Base-by-base conservation (phyloP, 2,329 filamentous ascomycete species). In the Talaromyces rugulosus region DNA sequence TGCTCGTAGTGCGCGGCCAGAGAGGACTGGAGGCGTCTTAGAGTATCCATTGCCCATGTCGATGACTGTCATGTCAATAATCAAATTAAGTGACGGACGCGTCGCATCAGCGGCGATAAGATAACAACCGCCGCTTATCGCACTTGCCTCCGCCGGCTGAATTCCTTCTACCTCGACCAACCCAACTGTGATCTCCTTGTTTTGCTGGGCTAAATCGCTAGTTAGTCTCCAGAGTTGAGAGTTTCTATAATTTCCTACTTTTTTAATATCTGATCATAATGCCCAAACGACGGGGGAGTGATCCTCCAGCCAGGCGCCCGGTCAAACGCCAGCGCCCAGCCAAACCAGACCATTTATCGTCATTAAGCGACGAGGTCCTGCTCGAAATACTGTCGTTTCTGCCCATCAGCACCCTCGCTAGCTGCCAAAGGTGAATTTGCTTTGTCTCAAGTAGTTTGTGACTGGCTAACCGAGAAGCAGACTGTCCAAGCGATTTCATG, bases 341-440 rank as follows among this genome's bases (percentile, higher is more conserved):
- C 44, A 54, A 62, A 52, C 66, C 72, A 61, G 90, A 96, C 75
- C 81, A 82, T 55, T 75, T 97, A 16, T 91, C 91, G 6, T 78
- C 76, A 8, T 82, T 98, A 58, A 96, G 92, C 65, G 91, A 96
- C 74, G 95, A 99, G 75, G 82, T 98, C 36, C 83, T 96, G 34
- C 79, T 98, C 61, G 90, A 92, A 68, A 90, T 97, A 63, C 81
- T 97, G 40, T 89, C 89, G 4, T 89, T 86, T 71, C 82, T 96
- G n/a, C 79, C 89, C 2, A 84, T 91, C 33, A 78, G 83, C 7
- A 84, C 88, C 31, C 83, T 98, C 8, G 81, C 92, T 59, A 78
- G 80, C 58, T 86, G 83, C 67, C 83, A 87, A 74, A 82, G 83
- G 85, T 87, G 77, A 62, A 71, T 61, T 44, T 12, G n/a, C 14